phyloP scores from a whole-genome alignment of 2,329 filamentous ascomycete species.

The Decorospora gaudefroyi region DNA sequence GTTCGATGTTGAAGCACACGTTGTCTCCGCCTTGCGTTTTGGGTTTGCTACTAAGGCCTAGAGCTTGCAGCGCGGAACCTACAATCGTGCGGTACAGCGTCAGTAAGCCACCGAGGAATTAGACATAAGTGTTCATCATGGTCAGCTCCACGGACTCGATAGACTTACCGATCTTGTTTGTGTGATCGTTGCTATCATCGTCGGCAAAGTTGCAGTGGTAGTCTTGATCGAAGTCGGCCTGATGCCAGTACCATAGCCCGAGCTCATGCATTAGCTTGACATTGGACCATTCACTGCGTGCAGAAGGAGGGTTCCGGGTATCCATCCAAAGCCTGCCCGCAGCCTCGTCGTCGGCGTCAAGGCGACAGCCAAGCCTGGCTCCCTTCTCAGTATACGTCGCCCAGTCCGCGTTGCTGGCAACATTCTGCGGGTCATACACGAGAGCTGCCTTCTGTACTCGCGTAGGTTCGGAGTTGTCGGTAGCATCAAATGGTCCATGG shows the following conservation, averaged over 20 bases:
- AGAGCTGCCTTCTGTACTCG: no score
- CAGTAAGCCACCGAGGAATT: no score
- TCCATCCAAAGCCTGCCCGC: neutral
- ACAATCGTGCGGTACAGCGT: no score
- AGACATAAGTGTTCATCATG: no score
- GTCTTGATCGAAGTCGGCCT: neutral
- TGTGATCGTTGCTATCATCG: neutral
- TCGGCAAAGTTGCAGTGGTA: constrained; percentile 5
- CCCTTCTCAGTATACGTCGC: neutral
- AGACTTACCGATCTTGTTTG: neutral
- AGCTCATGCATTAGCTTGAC: neutral
- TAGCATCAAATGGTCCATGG: no score
- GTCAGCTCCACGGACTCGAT: neutral
- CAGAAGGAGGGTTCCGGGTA: neutral
- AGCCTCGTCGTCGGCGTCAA: neutral
- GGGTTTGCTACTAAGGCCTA: constrained; percentile 8
- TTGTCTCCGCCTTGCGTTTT: constrained; percentile 10
- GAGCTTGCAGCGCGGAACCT: constrained; percentile 1
- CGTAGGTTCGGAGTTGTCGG: no score
- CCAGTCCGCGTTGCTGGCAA: neutral
- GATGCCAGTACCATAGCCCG: neutral
- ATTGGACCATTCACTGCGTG: neutral
- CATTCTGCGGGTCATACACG: neutral
- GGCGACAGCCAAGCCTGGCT: neutral
- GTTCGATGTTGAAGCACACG: constrained; percentile 12